Percentiles rank a stretch among this genome's conserved stretches.
Evolutionary conservation across 2,329 filamentous ascomycete genomes (phyloP).

Genomic region (Chrysoporthe deuterocubensis): DNA sequence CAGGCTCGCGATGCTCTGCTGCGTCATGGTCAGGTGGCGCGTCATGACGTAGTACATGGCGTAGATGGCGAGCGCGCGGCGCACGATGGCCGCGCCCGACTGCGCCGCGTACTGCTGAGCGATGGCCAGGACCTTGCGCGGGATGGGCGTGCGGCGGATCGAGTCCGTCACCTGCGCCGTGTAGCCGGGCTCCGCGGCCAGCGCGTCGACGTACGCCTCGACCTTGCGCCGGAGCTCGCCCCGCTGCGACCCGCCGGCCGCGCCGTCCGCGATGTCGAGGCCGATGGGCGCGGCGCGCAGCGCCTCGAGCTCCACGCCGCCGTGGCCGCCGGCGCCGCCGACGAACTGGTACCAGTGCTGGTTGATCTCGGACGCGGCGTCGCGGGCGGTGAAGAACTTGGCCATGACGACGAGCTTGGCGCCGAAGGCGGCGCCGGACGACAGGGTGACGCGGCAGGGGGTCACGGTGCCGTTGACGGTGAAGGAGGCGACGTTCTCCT

Average conservation of each 20-base stretch:
- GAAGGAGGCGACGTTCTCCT: slow-evolving; percentile 54
- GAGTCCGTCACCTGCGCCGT: slow-evolving; percentile 56
- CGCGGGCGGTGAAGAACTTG: slow-evolving; percentile 56
- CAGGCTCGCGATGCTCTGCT: slow-evolving; percentile 46
- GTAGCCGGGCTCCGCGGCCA: slow-evolving; percentile 52
- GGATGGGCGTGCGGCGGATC: slow-evolving; percentile 49
- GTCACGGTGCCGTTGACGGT: slow-evolving; percentile 45
- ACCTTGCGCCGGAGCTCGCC: slow-evolving; percentile 51
- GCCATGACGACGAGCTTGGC: slow-evolving; percentile 52
- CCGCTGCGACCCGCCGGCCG: slow-evolving; percentile 41
- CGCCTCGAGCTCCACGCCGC: slow-evolving; percentile 46
- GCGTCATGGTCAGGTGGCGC: slow-evolving; percentile 57
- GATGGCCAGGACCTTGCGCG: slow-evolving; percentile 50
- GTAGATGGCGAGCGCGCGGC: slow-evolving; percentile 57
- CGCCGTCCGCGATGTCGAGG: slow-evolving; percentile 45
- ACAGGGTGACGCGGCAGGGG: slow-evolving; percentile 51
- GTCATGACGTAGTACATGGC: slow-evolving; percentile 62
- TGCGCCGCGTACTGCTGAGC: slow-evolving; percentile 52
- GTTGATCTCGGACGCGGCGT: slow-evolving; percentile 46
- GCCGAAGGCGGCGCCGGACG: slow-evolving; percentile 50
- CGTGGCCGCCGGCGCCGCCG: slow-evolving; percentile 35
- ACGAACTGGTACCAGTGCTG: slow-evolving; percentile 55
- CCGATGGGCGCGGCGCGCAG: slow-evolving; percentile 54
- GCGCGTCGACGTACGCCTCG: slow-evolving; percentile 53
- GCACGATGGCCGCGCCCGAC: slow-evolving; percentile 55